Percentiles rank a stretch among this genome's conserved stretches.
These are phyloP conservation scores for Saccharum spontaneum DNA, from an alignment of 176 grass and related monocot genomes.

Conservation along the genomic window DNA sequence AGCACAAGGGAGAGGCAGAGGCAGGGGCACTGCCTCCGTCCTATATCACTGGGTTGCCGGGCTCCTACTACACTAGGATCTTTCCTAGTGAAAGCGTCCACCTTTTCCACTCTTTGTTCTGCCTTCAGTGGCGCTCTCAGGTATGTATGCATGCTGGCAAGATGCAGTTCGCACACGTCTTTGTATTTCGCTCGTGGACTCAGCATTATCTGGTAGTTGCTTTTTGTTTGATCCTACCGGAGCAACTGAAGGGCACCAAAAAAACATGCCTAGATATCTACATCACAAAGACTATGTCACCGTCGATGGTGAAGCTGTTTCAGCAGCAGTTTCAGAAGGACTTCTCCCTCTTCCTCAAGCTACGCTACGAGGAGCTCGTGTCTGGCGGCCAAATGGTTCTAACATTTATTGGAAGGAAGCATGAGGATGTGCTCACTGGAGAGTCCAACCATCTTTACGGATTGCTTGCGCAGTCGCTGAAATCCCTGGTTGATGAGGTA, in stretches of 20 bases:
- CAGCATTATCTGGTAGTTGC: not conserved
- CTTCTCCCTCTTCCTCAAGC: slow-evolving; percentile 48
- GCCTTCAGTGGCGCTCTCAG: slow-evolving; percentile 48
- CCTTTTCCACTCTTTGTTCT: slow-evolving; percentile 49
- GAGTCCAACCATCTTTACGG: slow-evolving; percentile 1
- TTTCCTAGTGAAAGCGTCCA: slow-evolving; percentile 46
- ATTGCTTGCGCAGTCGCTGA: slow-evolving; percentile 31
- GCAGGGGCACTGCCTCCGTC: not conserved
- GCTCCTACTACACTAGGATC: slow-evolving; percentile 48
- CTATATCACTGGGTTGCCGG: slow-evolving; percentile 37
- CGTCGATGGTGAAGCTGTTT: slow-evolving; percentile 34
- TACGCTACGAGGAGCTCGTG: slow-evolving; percentile 37
- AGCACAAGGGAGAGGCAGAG: not conserved
- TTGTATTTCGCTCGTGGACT: not conserved
- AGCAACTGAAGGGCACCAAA: not conserved
- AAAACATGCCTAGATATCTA: slow-evolving; percentile 32
- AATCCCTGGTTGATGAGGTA: slow-evolving; percentile 24
- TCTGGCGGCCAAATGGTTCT: slow-evolving; percentile 46
- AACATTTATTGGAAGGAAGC: slow-evolving; percentile 42
- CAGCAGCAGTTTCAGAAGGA: slow-evolving; percentile 44
- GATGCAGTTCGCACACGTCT: not conserved
- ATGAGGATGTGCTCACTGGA: not conserved
- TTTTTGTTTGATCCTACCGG: not conserved
- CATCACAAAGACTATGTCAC: slow-evolving; percentile 28
- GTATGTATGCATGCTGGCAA: slow-evolving; percentile 18